These are phyloP conservation scores for Hypomontagnella monticulosa DNA, from an alignment of 495 filamentous ascomycete species.

Conservation along the genomic window DNA sequence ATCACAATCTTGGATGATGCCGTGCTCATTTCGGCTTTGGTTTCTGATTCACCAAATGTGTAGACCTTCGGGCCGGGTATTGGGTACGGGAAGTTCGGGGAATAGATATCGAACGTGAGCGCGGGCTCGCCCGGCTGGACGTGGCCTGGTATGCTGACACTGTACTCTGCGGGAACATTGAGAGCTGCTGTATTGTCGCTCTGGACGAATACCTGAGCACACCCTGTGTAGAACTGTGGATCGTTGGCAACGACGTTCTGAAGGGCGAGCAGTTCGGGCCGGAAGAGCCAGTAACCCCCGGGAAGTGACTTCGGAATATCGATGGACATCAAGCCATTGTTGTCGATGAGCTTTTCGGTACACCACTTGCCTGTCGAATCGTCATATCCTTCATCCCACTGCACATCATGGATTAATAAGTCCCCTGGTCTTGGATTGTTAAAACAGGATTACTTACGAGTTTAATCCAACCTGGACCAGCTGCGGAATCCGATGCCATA, in stretches of 20 bases:
- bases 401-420: background rate
- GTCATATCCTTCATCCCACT: slow-evolving; percentile 71
- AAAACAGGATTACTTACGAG: slow-evolving; percentile 49
- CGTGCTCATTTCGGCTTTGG: background rate
- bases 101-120: slow-evolving; percentile 72
- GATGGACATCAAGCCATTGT: slow-evolving; percentile 69
- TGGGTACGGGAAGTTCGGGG: slow-evolving; percentile 58
- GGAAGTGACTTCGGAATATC: slow-evolving; percentile 67
- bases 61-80: slow-evolving; percentile 68
- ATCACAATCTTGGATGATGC: slow-evolving; percentile 22
- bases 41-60: slow-evolving; percentile 36
- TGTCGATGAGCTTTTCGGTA: slow-evolving; percentile 70
- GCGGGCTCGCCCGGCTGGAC: slow-evolving; percentile 60
- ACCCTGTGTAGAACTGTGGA: slow-evolving; percentile 74
- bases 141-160: slow-evolving; percentile 72
- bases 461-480: slow-evolving; percentile 82
- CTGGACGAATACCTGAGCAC: slow-evolving; percentile 73
- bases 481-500: slow-evolving; percentile 51
- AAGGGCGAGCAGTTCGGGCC: slow-evolving; percentile 73
- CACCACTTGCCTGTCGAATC: slow-evolving; percentile 65
- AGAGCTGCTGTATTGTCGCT: slow-evolving; percentile 52
- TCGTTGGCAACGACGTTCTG: slow-evolving; percentile 68
- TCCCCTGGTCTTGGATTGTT: too few relatives aligned
- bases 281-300: slow-evolving; percentile 72
- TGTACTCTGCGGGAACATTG: slow-evolving; percentile 51